These are phyloP conservation scores for Entamoeba histolytica DNA, from an alignment of 208 protist species.

Conservation along the genomic window DNA sequence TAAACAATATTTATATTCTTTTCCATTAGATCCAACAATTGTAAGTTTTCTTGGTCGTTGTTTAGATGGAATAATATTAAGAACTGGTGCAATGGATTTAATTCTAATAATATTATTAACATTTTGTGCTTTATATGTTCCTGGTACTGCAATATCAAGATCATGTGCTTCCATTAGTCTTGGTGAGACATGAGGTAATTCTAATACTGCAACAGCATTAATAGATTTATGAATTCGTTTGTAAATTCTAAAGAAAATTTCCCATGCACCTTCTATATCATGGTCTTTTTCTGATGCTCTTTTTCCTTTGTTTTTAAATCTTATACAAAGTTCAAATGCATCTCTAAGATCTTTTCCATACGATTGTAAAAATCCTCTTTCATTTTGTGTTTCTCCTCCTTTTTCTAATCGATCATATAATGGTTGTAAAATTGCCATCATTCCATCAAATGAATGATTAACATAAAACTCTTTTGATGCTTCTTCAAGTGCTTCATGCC, in stretches of 20 bases:
- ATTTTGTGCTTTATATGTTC: slow-evolving; percentile 50
- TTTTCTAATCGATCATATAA: background rate
- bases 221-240: slow-evolving; percentile 77
- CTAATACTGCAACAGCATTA: slow-evolving; percentile 64
- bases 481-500: slow-evolving; percentile 43
- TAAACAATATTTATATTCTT: slow-evolving; percentile 80
- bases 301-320: background rate
- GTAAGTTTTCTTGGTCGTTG: slow-evolving; percentile 85
- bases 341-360: background rate
- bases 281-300: slow-evolving; percentile 6
- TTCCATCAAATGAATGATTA: background rate
- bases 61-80: slow-evolving; percentile 81
- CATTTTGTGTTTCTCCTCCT: background rate
- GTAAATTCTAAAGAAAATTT: slow-evolving; percentile 59
- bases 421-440: background rate
- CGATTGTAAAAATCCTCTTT: background rate
- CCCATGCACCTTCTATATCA: slow-evolving; percentile 78
- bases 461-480: background rate
- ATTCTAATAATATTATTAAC: background rate
- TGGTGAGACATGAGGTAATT: slow-evolving; percentile 81
- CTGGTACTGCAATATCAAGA: slow-evolving; percentile 82
- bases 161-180: slow-evolving; percentile 63
- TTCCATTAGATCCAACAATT: slow-evolving; percentile 72
- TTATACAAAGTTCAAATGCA: background rate
- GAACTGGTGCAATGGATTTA: background rate